Conservation (phyloP, 2,329 filamentous ascomycete genomes). For the Penicillium sp. region DNA sequence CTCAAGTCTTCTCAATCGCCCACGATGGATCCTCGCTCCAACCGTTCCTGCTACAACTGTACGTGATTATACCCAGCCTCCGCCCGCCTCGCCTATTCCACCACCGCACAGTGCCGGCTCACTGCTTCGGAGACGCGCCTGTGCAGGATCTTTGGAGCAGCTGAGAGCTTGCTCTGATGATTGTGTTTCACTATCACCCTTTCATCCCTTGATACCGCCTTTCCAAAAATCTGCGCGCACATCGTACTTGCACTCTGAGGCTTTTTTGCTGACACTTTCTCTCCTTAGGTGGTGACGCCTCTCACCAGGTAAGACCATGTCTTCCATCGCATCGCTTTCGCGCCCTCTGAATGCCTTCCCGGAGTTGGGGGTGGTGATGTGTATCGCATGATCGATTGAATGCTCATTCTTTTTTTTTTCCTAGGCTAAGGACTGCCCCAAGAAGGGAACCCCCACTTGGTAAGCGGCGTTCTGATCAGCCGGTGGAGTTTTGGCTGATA, state of each 20-base stretch:
- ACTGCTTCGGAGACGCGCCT: background rate
- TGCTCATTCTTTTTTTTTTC: constrained; percentile 24
- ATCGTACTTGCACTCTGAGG: background rate
- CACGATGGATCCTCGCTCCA: constrained; percentile 49
- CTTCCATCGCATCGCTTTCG: background rate
- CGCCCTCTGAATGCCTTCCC: constrained; percentile 14
- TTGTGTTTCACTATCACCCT: background rate
- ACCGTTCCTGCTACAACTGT: constrained; percentile 60
- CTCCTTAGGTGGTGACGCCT: constrained; percentile 64
- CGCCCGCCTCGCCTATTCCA: constrained; percentile 9
- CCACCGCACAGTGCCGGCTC: constrained; percentile 13
- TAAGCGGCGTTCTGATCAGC: constrained; percentile 45
- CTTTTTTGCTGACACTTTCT: constrained; percentile 23
- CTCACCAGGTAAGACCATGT: constrained; percentile 65
- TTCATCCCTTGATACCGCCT: background rate
- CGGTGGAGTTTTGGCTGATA: background rate
- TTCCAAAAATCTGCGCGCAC: background rate
- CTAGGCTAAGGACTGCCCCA: constrained; percentile 81
- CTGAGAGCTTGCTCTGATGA: background rate
- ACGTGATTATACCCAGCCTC: constrained; percentile 31
- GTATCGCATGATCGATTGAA: constrained; percentile 2
- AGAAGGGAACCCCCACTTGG: constrained; percentile 79
- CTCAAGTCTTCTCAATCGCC: constrained; percentile 1
- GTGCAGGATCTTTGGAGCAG: background rate
- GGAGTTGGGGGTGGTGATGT: background rate